These are phyloP conservation scores for Chimonanthus praecox DNA, from an alignment of 164 flowering plant species.

Conservation along the genomic window DNA sequence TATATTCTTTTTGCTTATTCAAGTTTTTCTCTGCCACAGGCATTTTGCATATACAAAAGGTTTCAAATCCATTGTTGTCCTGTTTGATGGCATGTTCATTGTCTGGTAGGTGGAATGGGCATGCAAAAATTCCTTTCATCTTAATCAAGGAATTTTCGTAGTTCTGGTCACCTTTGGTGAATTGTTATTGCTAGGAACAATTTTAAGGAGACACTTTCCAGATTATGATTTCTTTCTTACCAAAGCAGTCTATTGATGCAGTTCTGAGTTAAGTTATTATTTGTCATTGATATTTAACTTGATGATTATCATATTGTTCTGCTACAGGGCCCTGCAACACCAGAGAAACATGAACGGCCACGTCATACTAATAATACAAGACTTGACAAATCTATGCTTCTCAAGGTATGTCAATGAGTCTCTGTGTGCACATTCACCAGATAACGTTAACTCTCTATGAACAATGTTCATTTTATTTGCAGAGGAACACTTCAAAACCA, in stretches of 20 bases:
- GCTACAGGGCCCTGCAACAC: constrained; percentile 38
- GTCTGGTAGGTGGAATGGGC: too few species aligned
- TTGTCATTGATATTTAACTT: not conserved
- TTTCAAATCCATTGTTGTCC: too few species aligned
- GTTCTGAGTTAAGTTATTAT: not conserved
- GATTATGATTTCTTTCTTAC: too few species aligned
- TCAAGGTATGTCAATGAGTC: constrained; percentile 34
- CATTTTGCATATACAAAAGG: too few species aligned
- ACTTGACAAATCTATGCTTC: constrained; percentile 24
- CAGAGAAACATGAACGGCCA: constrained; percentile 26
- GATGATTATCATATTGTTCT: not conserved
- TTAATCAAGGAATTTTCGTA: too few species aligned
- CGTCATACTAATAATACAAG: constrained; percentile 21
- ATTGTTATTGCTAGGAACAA: too few species aligned
- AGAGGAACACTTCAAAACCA: constrained; percentile 46
- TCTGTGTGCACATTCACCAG: not conserved
- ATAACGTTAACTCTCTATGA: not conserved
- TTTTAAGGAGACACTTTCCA: too few species aligned
- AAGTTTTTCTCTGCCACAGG: too few species aligned
- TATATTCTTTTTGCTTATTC: too few species aligned
- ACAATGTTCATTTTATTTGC: constrained; percentile 10
- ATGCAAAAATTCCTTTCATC: too few species aligned
- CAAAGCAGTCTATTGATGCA: not conserved
- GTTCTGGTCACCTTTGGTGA: too few species aligned
- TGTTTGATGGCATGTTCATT: too few species aligned